Conservation (phyloP, 306 rosid species). For the Fragaria iinumae region DNA sequence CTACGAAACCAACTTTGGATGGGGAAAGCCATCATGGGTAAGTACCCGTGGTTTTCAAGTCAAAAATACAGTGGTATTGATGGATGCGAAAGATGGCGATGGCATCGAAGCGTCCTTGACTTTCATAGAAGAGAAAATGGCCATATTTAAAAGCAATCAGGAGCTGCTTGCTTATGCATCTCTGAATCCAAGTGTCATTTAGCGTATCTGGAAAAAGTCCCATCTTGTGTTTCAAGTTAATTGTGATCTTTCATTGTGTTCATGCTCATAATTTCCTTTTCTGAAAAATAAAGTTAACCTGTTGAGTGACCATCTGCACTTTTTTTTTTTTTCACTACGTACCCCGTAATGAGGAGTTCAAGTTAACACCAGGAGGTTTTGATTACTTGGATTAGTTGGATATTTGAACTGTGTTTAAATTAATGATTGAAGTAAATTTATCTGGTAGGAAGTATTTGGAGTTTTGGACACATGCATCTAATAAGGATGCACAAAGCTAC, state of each 20-base stretch:
- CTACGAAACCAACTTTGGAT: conserved; percentile 27
- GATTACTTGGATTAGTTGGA: too few species aligned
- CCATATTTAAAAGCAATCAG: conserved; percentile 1
- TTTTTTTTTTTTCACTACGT: too few species aligned
- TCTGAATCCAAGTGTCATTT: conserved; percentile 18
- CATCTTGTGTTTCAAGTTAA: background rate
- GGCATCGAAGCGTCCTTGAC: conserved; percentile 23
- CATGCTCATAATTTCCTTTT: too few species aligned
- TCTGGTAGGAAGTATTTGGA: too few species aligned
- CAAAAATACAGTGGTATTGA: conserved; percentile 16
- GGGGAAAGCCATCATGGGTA: conserved; percentile 40
- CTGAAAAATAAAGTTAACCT: too few species aligned
- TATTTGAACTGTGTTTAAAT: too few species aligned
- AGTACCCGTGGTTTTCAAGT: background rate
- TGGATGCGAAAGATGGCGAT: conserved; percentile 21
- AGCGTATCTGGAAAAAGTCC: background rate
- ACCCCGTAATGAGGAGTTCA: too few species aligned
- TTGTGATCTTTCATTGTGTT: background rate
- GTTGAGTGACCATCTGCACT: too few species aligned
- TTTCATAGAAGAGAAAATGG: conserved; percentile 11
- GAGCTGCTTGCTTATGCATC: conserved; percentile 24
- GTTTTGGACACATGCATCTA: too few species aligned
- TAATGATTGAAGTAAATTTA: too few species aligned
- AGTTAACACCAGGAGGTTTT: too few species aligned
- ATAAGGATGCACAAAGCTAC: too few species aligned